These are phyloP conservation scores for Lavandula angustifolia DNA, from an alignment of 257 asterid species.

Conservation along the genomic window DNA sequence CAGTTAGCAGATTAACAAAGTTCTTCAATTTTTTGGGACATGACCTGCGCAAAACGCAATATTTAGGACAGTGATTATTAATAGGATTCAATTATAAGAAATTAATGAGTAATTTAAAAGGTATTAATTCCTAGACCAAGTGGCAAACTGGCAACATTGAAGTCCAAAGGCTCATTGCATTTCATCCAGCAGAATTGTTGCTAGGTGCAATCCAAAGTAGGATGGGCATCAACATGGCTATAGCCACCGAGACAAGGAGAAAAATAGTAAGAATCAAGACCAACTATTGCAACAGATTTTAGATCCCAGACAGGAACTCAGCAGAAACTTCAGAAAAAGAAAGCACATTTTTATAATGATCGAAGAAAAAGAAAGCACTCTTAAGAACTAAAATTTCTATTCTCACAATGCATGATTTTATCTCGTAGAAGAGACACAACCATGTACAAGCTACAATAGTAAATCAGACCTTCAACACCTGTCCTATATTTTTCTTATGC, in stretches of 20 bases:
- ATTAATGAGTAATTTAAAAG: background rate
- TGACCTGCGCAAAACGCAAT: background rate
- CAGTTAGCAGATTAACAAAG: background rate
- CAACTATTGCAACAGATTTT: background rate
- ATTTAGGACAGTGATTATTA: background rate
- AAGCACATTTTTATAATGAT: background rate
- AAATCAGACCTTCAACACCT: background rate
- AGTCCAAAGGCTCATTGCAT: conserved; percentile 14
- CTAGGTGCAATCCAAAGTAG: background rate
- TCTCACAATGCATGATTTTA: background rate
- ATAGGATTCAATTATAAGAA: background rate
- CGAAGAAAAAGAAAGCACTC: background rate
- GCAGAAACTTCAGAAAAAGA: background rate
- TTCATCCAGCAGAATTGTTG: background rate
- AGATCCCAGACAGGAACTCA: background rate
- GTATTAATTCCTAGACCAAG: background rate
- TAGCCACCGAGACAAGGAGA: background rate
- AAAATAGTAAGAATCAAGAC: background rate
- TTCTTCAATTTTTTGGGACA: background rate
- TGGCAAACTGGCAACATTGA: background rate
- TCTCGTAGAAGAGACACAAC: background rate
- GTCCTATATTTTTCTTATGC: background rate
- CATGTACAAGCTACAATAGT: background rate
- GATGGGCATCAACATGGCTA: background rate
- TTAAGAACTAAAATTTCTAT: conserved; percentile 6